Conservation (phyloP, 495 filamentous ascomycete genomes). For the Cladorrhinum samala region DNA sequence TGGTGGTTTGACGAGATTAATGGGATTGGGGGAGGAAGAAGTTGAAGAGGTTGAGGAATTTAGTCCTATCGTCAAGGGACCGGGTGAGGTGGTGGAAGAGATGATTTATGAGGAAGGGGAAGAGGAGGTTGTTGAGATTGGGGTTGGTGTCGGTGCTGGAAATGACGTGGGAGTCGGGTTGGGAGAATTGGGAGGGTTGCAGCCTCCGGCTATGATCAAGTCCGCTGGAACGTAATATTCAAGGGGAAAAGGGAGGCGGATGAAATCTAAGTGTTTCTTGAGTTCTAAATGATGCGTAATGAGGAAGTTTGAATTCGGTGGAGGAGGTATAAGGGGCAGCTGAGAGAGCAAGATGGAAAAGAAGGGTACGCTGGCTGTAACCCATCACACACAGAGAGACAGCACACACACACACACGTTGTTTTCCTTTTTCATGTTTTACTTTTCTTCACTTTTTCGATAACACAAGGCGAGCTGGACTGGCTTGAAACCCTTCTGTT, state of each 20-base stretch:
- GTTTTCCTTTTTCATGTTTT: background rate
- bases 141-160: background rate
- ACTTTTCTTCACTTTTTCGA: background rate
- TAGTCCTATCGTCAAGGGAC: slow-evolving; percentile 41
- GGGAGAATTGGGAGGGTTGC: background rate
- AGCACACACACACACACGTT: background rate
- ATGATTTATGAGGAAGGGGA: slow-evolving; percentile 46
- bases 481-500: background rate
- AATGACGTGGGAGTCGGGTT: too few species aligned
- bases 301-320: too few species aligned
- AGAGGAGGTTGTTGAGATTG: slow-evolving; percentile 7
- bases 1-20: slow-evolving; percentile 9
- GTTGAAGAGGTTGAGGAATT: slow-evolving; percentile 68
- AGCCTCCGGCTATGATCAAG: background rate
- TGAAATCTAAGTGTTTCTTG: background rate
- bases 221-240: background rate
- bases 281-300: too few species aligned
- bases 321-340: too few species aligned
- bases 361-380: background rate
- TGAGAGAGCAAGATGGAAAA: background rate
- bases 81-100: slow-evolving; percentile 49
- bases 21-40: slow-evolving; percentile 31
- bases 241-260: too few species aligned
- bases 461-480: background rate
- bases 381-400: background rate